Percentiles rank a stretch among this genome's conserved stretches.
These are phyloP conservation scores for Alternaria alternata DNA, from an alignment of 2,329 filamentous ascomycete species.

Conservation along the genomic window DNA sequence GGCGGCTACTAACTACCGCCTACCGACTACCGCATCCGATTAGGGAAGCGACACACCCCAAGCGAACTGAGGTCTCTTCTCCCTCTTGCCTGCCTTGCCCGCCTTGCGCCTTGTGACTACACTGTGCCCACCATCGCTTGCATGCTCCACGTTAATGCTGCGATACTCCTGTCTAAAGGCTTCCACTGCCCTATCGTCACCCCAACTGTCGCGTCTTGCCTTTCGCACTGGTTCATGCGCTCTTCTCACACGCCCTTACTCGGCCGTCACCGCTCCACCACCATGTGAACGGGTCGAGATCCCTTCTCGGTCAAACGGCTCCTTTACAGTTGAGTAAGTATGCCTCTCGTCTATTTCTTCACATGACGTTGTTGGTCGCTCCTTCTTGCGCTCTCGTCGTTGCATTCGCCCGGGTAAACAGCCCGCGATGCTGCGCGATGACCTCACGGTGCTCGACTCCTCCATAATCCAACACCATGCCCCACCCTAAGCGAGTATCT, in stretches of 20 bases:
- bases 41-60: constrained; percentile 1
- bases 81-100: background rate
- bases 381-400: background rate
- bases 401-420: constrained; percentile 4
- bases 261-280: constrained; percentile 31
- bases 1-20: background rate
- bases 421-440: constrained; percentile 9
- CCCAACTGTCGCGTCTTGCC: background rate
- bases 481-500: constrained; percentile 3
- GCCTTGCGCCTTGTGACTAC: constrained; percentile 5
- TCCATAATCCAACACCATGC: constrained; percentile 4
- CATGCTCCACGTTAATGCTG: constrained; percentile 26
- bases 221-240: background rate
- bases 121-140: constrained; percentile 9
- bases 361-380: constrained; percentile 8
- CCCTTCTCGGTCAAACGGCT: constrained; percentile 54
- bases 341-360: constrained; percentile 4
- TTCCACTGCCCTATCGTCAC: constrained; percentile 13
- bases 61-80: constrained; percentile 3
- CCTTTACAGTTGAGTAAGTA: constrained; percentile 53
- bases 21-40: background rate
- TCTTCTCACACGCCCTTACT: constrained; percentile 24
- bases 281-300: constrained; percentile 44
- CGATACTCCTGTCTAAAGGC: constrained; percentile 17
- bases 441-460: constrained; percentile 8